A percentile compares a stretch with the other conserved stretches of the same genome.
Evolutionary conservation across 1,139 yeast species (phyloP).

Genomic region (Candida sp.): DNA sequence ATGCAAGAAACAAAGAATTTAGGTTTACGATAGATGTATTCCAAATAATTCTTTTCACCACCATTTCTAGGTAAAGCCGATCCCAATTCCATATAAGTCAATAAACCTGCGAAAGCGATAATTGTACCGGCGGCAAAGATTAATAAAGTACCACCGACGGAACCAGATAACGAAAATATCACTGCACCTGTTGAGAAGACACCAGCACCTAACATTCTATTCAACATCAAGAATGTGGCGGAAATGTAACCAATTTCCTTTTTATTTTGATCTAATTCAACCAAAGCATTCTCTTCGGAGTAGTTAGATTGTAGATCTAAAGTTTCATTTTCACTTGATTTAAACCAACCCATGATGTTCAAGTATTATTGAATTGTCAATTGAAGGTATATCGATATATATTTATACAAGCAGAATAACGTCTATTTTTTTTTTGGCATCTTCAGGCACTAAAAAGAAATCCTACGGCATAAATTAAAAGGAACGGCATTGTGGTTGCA

Average conservation of each 20-base stretch:
- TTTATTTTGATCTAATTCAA: conserved; percentile 49
- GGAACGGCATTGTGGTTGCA: neutral
- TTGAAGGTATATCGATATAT: neutral
- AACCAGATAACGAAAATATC: conserved; percentile 64
- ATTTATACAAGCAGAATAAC: neutral
- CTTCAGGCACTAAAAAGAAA: neutral
- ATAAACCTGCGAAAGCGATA: conserved; percentile 70
- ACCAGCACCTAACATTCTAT: conserved; percentile 87
- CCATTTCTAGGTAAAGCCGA: conserved; percentile 84
- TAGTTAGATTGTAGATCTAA: conserved; percentile 12
- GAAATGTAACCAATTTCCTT: conserved; percentile 65
- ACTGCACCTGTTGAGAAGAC: conserved; percentile 85
- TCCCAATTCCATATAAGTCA: conserved; percentile 82
- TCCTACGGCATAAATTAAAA: neutral
- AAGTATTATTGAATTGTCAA: conserved; percentile 3
- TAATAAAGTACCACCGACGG: conserved; percentile 69
- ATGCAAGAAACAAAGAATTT: conserved; percentile 66
- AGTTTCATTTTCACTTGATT: conserved; percentile 7
- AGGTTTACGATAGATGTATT: conserved; percentile 67
- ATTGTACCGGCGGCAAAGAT: conserved; percentile 79
- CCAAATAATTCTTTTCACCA: conserved; percentile 84
- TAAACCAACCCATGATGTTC: conserved; percentile 1
- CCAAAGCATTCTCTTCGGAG: conserved; percentile 24
- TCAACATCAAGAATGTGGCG: conserved; percentile 67
- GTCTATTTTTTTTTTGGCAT: neutral